Percentiles rank a stretch among this genome's conserved stretches.
Conservation (phyloP, 75 land plant species). For the Gnetum montanum region DNA sequence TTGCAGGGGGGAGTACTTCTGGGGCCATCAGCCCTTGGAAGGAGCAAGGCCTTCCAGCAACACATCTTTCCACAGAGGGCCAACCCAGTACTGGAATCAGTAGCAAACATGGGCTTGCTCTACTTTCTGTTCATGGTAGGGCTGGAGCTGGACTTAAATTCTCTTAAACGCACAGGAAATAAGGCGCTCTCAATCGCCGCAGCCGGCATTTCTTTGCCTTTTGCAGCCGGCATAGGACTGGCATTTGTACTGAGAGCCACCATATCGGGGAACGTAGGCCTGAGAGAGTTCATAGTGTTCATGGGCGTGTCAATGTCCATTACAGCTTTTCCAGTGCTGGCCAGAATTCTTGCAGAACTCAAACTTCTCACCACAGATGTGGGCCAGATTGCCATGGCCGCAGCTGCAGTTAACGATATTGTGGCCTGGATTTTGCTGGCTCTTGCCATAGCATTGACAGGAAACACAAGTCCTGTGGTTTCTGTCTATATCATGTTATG, state of each 20-base stretch:
- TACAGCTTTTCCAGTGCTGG: conserved; percentile 68
- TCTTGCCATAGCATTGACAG: conserved; percentile 50
- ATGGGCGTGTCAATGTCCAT: conserved; percentile 72
- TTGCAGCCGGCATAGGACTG: conserved; percentile 26
- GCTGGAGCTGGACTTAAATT: conserved; percentile 59
- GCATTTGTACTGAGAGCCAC: conserved; percentile 26
- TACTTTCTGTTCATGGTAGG: conserved; percentile 82
- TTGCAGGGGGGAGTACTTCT: not conserved
- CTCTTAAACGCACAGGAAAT: conserved; percentile 41
- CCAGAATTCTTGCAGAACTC: conserved; percentile 67
- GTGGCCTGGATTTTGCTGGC: conserved; percentile 63
- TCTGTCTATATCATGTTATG: conserved; percentile 46
- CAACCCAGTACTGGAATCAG: conserved; percentile 57
- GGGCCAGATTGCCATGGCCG: conserved; percentile 58
- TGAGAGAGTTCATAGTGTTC: conserved; percentile 39
- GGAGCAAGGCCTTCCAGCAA: not conserved
- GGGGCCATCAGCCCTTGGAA: not conserved
- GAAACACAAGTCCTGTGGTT: conserved; percentile 24
- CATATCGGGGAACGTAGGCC: conserved; percentile 19
- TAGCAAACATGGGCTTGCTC: conserved; percentile 72
- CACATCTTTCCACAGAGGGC: conserved; percentile 50
- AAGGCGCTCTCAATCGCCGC: conserved; percentile 30
- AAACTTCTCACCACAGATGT: conserved; percentile 57
- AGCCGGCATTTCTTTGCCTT: conserved; percentile 27
- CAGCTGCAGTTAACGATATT: conserved; percentile 68